Evolutionary conservation across 345 rosid species (phyloP).

Genomic region (Gossypium longicalyx): DNA sequence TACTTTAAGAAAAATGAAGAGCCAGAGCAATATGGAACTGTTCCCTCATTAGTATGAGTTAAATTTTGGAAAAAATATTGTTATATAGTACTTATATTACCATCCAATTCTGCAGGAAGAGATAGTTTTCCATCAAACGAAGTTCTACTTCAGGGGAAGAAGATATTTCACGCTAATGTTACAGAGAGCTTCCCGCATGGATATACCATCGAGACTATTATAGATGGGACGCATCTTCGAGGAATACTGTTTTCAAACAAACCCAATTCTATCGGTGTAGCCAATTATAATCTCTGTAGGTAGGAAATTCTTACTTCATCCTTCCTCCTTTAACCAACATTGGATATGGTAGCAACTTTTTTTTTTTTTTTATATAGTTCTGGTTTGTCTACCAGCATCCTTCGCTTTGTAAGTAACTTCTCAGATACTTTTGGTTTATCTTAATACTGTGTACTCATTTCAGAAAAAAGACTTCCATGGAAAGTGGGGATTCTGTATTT

Average conservation of each 20-base stretch:
- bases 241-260: constrained; percentile 80
- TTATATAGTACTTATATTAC: not conserved
- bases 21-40: not conserved
- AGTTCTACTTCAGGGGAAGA: constrained; percentile 55
- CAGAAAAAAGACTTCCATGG: constrained; percentile 52
- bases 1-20: not conserved
- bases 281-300: constrained; percentile 41
- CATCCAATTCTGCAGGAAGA: constrained; percentile 39
- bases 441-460: constrained; percentile 2
- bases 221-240: constrained; percentile 82
- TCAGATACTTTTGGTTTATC: constrained; percentile 6
- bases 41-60: not conserved
- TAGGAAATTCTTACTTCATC: constrained; percentile 24
- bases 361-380: not conserved
- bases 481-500: constrained; percentile 30
- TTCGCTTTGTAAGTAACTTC: not conserved
- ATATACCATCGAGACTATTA: constrained; percentile 72
- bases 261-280: constrained; percentile 31
- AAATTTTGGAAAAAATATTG: not conserved
- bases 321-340: not conserved
- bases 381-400: not conserved
- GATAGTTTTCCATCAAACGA: constrained; percentile 38
- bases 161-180: constrained; percentile 75
- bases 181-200: constrained; percentile 70
- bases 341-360: not conserved